Conservation (phyloP, 805 yeast genomes). For the Yarrowia keelungensis region DNA sequence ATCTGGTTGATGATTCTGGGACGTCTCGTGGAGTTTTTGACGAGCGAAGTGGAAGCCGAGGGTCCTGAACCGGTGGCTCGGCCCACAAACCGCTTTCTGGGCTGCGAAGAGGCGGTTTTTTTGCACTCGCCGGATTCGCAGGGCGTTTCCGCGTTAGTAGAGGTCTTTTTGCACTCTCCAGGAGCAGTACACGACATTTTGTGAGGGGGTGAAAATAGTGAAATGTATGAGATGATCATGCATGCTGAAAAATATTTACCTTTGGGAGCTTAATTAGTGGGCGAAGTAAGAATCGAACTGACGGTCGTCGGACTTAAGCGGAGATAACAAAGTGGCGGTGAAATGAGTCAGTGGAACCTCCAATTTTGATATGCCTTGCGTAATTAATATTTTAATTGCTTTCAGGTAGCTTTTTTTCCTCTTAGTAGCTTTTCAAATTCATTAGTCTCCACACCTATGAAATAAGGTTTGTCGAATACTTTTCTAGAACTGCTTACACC, state of each 20-base stretch:
- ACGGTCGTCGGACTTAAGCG: no score
- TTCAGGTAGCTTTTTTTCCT: no score
- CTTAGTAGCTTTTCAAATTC: no score
- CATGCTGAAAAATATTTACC: conserved; percentile 9
- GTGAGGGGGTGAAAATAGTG: not conserved
- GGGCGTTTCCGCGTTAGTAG: not conserved
- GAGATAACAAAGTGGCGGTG: no score
- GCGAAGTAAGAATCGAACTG: not conserved
- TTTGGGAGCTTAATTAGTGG: not conserved
- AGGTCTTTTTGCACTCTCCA: not conserved
- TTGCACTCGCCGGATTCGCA: not conserved
- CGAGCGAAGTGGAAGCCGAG: conserved; percentile 21
- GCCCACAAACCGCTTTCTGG: conserved; percentile 32
- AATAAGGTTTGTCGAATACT: no score
- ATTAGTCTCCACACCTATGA: no score
- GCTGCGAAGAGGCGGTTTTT: conserved; percentile 12
- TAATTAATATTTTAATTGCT: no score
- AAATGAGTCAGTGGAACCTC: no score
- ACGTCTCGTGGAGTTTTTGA: conserved; percentile 45
- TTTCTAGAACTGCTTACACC: not conserved
- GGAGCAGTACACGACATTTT: conserved; percentile 8
- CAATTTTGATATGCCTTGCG: no score
- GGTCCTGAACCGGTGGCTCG: conserved; percentile 21
- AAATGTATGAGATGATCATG: not conserved
- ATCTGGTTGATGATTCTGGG: conserved; percentile 73